Conservation (phyloP, 176 grass and related monocot species). For the Saccharum spontaneum region DNA sequence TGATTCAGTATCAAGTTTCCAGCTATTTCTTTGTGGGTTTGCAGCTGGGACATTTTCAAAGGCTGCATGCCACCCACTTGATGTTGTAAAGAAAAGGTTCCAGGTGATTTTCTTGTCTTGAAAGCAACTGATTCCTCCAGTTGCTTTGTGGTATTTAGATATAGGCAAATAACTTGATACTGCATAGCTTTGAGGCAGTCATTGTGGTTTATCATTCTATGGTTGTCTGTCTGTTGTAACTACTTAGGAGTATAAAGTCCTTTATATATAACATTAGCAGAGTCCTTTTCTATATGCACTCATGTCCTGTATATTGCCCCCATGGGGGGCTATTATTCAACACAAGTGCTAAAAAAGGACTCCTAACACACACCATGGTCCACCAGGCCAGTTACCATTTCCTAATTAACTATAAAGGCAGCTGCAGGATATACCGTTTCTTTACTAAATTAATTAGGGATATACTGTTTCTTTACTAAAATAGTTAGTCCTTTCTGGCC, state of each 20-base stretch:
- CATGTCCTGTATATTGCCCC: neutral
- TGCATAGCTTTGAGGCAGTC: neutral
- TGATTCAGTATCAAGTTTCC: slow-evolving; percentile 73
- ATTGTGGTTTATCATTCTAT: neutral
- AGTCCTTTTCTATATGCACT: neutral
- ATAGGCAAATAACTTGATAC: neutral
- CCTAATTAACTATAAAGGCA: neutral
- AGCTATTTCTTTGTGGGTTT: slow-evolving; percentile 95
- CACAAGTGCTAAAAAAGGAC: neutral
- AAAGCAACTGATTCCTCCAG: neutral
- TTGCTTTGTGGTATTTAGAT: neutral
- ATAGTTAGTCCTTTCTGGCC: neutral
- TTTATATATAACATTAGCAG: neutral
- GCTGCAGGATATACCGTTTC: neutral
- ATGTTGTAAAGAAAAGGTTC: slow-evolving; percentile 97
- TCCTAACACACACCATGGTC: neutral
- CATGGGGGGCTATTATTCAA: neutral
- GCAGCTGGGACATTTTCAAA: slow-evolving; percentile 88
- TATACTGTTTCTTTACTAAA: neutral
- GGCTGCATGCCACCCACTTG: slow-evolving; percentile 86
- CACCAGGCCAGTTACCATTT: neutral
- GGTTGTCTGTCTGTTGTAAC: neutral
- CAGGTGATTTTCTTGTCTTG: slow-evolving; percentile 58
- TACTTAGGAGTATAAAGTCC: neutral
- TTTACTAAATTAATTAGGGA: neutral